phyloP scores from a whole-genome alignment of 805 yeast species.

The Pichia californica region DNA sequence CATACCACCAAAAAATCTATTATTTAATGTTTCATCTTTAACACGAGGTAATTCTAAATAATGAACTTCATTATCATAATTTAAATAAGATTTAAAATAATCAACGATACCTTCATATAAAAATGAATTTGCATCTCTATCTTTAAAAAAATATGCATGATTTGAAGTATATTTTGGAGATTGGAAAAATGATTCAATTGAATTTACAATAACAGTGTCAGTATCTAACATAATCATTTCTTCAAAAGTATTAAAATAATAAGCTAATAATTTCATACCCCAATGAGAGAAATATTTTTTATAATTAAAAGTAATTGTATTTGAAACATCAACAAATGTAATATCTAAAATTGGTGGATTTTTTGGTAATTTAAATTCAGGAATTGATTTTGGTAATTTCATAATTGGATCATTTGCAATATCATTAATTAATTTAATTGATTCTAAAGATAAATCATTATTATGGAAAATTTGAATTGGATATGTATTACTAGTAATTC shows the following conservation, averaged over 20 bases:
- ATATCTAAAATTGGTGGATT: conserved; percentile 24
- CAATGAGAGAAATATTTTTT: conserved; percentile 22
- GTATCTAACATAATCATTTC: conserved; percentile 51
- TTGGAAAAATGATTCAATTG: conserved; percentile 33
- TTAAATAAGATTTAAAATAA: conserved; percentile 42
- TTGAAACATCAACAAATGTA: conserved; percentile 30
- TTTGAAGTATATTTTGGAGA: conserved; percentile 30
- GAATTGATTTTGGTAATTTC: conserved; percentile 21
- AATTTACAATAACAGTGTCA: conserved; percentile 37
- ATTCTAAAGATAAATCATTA: conserved; percentile 28
- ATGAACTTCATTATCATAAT: conserved; percentile 36
- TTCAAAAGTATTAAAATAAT: conserved; percentile 50
- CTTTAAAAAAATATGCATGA: conserved; percentile 44
- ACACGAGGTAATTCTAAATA: conserved; percentile 34
- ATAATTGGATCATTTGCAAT: conserved; percentile 31
- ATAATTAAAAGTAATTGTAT: conserved; percentile 21
- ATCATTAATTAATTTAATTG: conserved; percentile 29
- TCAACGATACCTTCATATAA: conserved; percentile 35
- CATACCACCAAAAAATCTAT: conserved; percentile 38
- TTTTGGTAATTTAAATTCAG: conserved; percentile 17
- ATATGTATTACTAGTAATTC: conserved; percentile 41
- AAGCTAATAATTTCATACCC: conserved; percentile 47
- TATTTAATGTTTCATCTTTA: conserved; percentile 29
- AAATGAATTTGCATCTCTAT: conserved; percentile 35
- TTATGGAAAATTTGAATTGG: conserved; percentile 45